phyloP scores from a whole-genome alignment of 768 basidiomycete genomes.

The Holtermanniella nyarrowii region DNA sequence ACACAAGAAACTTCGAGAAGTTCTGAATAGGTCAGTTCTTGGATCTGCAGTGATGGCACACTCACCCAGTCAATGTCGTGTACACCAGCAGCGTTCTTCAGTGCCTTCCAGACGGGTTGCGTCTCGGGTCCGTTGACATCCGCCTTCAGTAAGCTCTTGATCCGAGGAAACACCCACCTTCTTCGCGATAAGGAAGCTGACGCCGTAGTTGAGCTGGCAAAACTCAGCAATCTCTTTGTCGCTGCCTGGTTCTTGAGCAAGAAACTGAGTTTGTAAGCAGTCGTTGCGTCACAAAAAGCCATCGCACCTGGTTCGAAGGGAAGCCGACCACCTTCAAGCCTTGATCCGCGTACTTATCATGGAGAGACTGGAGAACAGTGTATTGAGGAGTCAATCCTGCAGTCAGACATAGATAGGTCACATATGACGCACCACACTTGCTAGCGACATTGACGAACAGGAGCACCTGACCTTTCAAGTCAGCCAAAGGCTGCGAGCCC shows the following conservation, averaged over 20 bases:
- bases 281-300: not conserved
- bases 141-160: slow-evolving; percentile 8
- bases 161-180: slow-evolving; percentile 18
- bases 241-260: slow-evolving; percentile 40
- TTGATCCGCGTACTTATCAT: slow-evolving; percentile 35
- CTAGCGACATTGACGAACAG: slow-evolving; percentile 41
- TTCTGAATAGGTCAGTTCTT: slow-evolving; percentile 11
- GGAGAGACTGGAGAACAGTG: slow-evolving; percentile 36
- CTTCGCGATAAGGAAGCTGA: slow-evolving; percentile 40
- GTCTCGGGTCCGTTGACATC: slow-evolving; percentile 41
- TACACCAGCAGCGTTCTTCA: slow-evolving; percentile 36
- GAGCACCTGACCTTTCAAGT: slow-evolving; percentile 35
- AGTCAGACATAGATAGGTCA: not conserved
- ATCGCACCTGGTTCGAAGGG: slow-evolving; percentile 38
- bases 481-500: slow-evolving; percentile 20
- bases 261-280: slow-evolving; percentile 15
- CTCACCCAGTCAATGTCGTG: slow-evolving; percentile 38
- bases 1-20: slow-evolving; percentile 38
- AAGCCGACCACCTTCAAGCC: slow-evolving; percentile 39
- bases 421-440: slow-evolving; percentile 29
- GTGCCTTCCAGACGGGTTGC: slow-evolving; percentile 38
- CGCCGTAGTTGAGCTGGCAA: slow-evolving; percentile 40
- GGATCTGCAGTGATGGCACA: not conserved
- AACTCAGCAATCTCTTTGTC: slow-evolving; percentile 39
- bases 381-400: slow-evolving; percentile 39